Evolutionary conservation across 208 protist genomes (phyloP).

Genomic region (Trichomonas vaginalis): DNA sequence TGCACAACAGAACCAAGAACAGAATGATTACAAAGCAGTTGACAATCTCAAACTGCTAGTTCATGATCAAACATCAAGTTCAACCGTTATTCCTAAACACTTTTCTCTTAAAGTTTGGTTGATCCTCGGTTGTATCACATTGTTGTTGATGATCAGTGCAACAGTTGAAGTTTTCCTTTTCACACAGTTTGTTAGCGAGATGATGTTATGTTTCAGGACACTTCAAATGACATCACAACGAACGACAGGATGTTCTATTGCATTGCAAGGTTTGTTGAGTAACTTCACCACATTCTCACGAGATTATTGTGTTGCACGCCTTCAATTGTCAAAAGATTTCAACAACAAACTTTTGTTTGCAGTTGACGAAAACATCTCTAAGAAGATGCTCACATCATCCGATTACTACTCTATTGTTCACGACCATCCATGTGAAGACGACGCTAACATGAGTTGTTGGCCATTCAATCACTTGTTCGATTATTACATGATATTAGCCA

Average conservation of each 20-base stretch:
- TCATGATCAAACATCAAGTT: not conserved
- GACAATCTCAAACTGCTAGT: not conserved
- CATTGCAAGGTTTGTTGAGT: not conserved
- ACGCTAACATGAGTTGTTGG: too few relatives aligned
- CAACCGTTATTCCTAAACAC: not conserved
- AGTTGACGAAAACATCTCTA: too few relatives aligned
- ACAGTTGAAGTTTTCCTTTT: not conserved
- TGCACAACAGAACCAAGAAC: too few relatives aligned
- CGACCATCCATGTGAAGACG: too few relatives aligned
- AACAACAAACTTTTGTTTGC: too few relatives aligned
- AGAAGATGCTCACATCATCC: too few relatives aligned
- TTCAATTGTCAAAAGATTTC: too few relatives aligned
- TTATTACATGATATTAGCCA: too few relatives aligned
- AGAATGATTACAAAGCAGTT: not conserved
- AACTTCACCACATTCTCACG: not conserved
- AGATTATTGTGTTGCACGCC: too few relatives aligned
- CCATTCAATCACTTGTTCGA: too few relatives aligned
- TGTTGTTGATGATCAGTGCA: not conserved
- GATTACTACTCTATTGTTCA: too few relatives aligned
- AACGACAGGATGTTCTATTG: not conserved
- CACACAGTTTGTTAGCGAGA: not conserved
- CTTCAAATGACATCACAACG: not conserved
- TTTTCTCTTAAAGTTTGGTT: not conserved
- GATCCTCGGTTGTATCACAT: not conserved
- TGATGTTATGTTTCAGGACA: not conserved